Base-by-base conservation (phyloP, 2,329 filamentous ascomycete genomes). In the Cladosporium sp. region DNA sequence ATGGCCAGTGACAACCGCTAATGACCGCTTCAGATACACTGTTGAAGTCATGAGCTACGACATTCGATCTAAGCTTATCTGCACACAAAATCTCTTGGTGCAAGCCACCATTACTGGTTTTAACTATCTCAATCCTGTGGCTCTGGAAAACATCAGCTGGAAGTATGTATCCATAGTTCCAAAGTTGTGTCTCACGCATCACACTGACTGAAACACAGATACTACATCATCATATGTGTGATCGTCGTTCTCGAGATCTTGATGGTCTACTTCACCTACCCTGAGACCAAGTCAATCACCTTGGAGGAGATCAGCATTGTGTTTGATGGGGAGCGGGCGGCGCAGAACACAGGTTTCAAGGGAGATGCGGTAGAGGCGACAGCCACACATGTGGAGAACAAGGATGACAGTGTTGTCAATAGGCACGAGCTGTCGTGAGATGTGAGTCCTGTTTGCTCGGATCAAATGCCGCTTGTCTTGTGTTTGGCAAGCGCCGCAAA, bases 31-130 rank as follows among this genome's bases (percentile, higher is more conserved):
- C n/a, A 55, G 30, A 11, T 82, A 81, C 66, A 76, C 76, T 18
- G 76, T 79, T 63, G 81, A 82, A 70, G 79, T 82, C 64, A 70
- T 78, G 32, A 75, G 77, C 15, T 80, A 78, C 68, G 72, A 75
- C 65, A 82, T 84, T 65, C 76, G 77, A 63, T 76, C 82, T 26
- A 74, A 64, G 71, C 74, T 77, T 63, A 72, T 79, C 68, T 73
- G 80, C 6, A 71, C 83, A 18, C 76, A 79, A 72, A 79, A 79
- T 67, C 72, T 80, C 36, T 74, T 78, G 32, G 76, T 80, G 59
- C 77, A 80, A 67, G 70, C 77, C 28, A 78, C 79, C 24, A 78
- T 83, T 36, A 79, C 81, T 65, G 74, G 75, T 26, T 74, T 74
- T 68, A 70, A 69, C 21, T 75, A 68, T 38, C 52, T 68, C 26